These are phyloP conservation scores for Borovskyia barvae DNA, from an alignment of 208 protist genomes.

Conservation along the genomic window DNA sequence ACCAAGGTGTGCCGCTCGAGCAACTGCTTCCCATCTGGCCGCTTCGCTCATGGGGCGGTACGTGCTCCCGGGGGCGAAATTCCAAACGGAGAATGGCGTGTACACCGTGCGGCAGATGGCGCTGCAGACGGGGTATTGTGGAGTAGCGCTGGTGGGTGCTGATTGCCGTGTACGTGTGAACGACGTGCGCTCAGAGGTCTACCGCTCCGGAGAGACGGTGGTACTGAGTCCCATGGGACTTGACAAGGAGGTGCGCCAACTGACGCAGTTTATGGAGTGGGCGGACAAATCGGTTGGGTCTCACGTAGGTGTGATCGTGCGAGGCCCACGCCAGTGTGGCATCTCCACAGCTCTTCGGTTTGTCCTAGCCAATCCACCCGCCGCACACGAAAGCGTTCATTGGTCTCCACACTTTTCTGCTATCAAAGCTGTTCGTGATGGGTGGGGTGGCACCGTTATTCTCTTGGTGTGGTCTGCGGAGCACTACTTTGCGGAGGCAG, in stretches of 20 bases:
- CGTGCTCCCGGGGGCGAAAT: constrained; percentile 38
- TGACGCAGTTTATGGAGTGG: constrained; percentile 26
- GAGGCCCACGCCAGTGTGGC: constrained; percentile 54
- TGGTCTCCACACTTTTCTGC: constrained; percentile 42
- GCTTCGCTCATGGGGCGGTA: constrained; percentile 49
- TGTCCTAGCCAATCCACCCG: constrained; percentile 13
- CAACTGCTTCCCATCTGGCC: constrained; percentile 34
- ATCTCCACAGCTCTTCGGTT: constrained; percentile 33
- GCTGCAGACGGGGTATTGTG: constrained; percentile 46
- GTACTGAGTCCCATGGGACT: constrained; percentile 30
- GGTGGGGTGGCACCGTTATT: constrained; percentile 17
- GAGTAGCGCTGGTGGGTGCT: constrained; percentile 45
- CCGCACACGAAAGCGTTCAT: constrained; percentile 16
- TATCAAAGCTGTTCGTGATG: constrained; percentile 1
- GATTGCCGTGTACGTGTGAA: constrained; percentile 64
- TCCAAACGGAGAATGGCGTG: constrained; percentile 30
- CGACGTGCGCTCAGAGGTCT: constrained; percentile 11
- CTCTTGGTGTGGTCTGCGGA: constrained; percentile 39
- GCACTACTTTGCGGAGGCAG: constrained; percentile 41
- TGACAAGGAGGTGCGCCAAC: constrained; percentile 22
- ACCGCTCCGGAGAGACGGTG: not conserved
- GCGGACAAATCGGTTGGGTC: constrained; percentile 20
- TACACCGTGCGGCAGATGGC: constrained; percentile 54
- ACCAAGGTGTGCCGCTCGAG: constrained; percentile 7
- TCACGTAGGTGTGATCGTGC: constrained; percentile 40